Evolutionary conservation across 495 filamentous ascomycete species (phyloP), one percentile per base, ranked within the genome.

Genomic region (Evansstolkia leycettana): DNA sequence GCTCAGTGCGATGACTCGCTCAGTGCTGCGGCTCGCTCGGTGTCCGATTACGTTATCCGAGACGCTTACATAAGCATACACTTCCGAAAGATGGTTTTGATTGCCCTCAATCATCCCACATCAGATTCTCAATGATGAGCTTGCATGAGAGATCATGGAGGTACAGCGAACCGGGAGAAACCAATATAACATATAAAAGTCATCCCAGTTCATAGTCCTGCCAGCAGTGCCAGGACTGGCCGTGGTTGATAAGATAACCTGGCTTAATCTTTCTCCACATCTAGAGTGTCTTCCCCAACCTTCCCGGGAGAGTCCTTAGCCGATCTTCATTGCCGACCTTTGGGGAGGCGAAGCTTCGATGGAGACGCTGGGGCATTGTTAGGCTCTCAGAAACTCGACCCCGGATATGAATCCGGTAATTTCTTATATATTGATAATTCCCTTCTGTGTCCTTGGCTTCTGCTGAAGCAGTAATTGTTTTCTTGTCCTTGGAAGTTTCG

Each of bases 291-390:
- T 49, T 42, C 26, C 34, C 34, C 34, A 36, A 45, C 57, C 27
- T 27, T 34, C 31, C 20, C 30, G 60, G 60, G 30, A 49, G 51
- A 61, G 47, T 42, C 47, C 54, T 58, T 66, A 66, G 55, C 62
- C 62, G 62, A 64, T 61, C 55, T 51, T 41, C 50, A 47, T 29
- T 62, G 58, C 58, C 56, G 58, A 52, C 27, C 45, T 53, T 40
- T 19, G 36, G 41, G 38, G n/a, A n/a, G n/a, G n/a, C 38, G 41
- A 44, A 38, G 34, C 33, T 34, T 39, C 32, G 38, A 29, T 29
- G 14, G 14, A 29, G 5, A 26, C 24, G 24, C 7, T 26, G 24
- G 28, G 28, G 11, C 14, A n/a, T 29, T 29, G 5, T 29, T n/a
- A 29, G 5, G 11, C 7, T 26, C n/a, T 26, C 24, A 7, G 28